Conservation (phyloP, 2,329 filamentous ascomycete genomes). For the Corinectria fuckeliana region DNA sequence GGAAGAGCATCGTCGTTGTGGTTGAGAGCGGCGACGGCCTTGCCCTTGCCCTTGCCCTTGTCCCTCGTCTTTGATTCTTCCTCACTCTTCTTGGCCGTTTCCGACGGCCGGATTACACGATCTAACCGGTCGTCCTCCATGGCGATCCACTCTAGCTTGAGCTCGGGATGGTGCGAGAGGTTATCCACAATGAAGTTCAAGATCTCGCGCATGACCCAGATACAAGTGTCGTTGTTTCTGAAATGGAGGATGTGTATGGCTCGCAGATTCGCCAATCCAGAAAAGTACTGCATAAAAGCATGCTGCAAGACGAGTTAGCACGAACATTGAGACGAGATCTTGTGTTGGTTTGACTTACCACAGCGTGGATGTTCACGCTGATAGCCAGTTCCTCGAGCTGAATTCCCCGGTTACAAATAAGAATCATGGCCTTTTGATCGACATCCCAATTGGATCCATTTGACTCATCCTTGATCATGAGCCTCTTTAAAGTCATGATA, state of each 20-base stretch:
- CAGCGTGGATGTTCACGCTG: conserved; percentile 58
- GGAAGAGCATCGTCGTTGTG: conserved; percentile 34
- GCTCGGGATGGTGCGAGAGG: conserved; percentile 59
- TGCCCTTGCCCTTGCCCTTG: conserved; percentile 47
- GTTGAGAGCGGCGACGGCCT: conserved; percentile 17
- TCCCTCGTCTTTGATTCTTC: conserved; percentile 38
- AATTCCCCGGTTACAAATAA: conserved; percentile 59
- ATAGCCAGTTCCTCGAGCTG: conserved; percentile 62
- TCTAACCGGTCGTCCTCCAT: conserved; percentile 59
- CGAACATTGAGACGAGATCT: background rate
- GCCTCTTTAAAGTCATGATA: conserved; percentile 56
- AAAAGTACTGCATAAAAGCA: conserved; percentile 61
- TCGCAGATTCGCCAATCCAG: conserved; percentile 54
- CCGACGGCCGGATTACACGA: conserved; percentile 52
- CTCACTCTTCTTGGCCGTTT: conserved; percentile 38
- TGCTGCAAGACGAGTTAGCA: conserved; percentile 51
- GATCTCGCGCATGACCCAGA: conserved; percentile 63
- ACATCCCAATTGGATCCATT: conserved; percentile 61
- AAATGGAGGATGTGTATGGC: conserved; percentile 63
- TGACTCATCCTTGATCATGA: conserved; percentile 67
- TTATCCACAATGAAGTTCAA: conserved; percentile 65
- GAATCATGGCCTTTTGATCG: conserved; percentile 59
- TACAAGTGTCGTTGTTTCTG: conserved; percentile 61
- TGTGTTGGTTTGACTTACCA: conserved; percentile 57
- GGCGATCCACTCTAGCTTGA: conserved; percentile 65